Base-by-base conservation (phyloP, 805 yeast genomes). In the Candida germanica region DNA sequence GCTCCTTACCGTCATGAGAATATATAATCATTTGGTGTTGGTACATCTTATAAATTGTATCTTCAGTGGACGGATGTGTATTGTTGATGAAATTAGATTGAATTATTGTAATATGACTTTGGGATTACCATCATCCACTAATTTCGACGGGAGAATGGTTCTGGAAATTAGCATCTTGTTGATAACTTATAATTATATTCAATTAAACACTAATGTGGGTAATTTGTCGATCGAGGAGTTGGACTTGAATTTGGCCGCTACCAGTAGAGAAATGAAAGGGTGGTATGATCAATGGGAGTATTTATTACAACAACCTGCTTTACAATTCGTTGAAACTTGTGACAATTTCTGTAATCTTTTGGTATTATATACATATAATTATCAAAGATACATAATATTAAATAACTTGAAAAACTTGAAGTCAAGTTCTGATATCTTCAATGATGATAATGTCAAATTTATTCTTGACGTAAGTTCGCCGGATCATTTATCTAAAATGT, bases 121-220 rank as follows among this genome's bases (percentile, higher is more conserved):
- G 32, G 75, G 78, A 26, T 56, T 77, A 25, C 66, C 79, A 4
- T 64, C 75, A 23, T 76, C 88, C 2, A 81, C 88, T 5, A 82
- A 83, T 50, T 85, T 84, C 53, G 95, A 85, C 52, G 87, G 85
- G n/a, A 60, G 93, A 40, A 82, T 85, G 77, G 80, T 83, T 6
- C 80, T 87, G 26, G 94, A 85, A 55, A 77, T 83, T 33, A 73
- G 79, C 13, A 66, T 83, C 8, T 76, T 80, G 36, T 54, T 75
- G 12, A 67, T 77, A 9, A 66, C 80, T 0, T 82, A 82, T 57
- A 73, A 74, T 38, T 81, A 67, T 53, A 60, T 80, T 14, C 81
- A 79, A 35, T 40, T 51, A 9, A 59, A 48, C 34, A 43, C 60
- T 17, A 58, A 54, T 37, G 38, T 43, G 11, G 46, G 32, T 4